Base-by-base conservation (phyloP, 768 basidiomycete genomes). In the Leccinum broughii region DNA sequence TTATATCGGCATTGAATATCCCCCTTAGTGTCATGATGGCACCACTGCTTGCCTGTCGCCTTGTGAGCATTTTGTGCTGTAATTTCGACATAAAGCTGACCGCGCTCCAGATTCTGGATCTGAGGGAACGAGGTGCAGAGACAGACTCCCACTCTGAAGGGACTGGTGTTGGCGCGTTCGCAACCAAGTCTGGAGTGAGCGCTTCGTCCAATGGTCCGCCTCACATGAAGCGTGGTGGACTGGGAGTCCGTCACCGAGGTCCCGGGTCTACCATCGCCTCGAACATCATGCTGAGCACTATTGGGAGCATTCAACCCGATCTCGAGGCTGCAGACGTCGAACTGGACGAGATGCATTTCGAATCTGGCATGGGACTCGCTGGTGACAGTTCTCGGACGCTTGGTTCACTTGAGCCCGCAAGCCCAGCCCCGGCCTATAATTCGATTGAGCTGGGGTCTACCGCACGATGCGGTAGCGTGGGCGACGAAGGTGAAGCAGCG, bases 21-120 rank as follows among this genome's bases (percentile, higher is more conserved):
- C 90, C 90, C 10, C 77, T 92, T 65, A 91, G 90, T 66, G 89
- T 92, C 17, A 91, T 92, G 89, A 80, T 93, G 68, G 87, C 85
- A 17, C 89, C 90, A 24, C 75, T 93, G 37, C 82, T 93, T 50
- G 90, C 90, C 6, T 92, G 90, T 70, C 86, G 90, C 60, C 80
- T 93, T 41, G 88, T 89, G 64, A 62, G 82, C 61, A 22, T 35
- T 44, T n/a, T 22, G 7, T 54, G 17, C 17, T 48, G 44, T 26
- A 22, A 55, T 37, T 34, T 34, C 34, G 56, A 26, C 13, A 26
- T 49, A 54, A n/a, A 20, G 35, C 57, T 61, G 53, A 68, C 53
- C 17, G n/a, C 39, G 41, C 50, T n/a, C 32, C 59, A 89, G 88
- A 92, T 92, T 70, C 83, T 92, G 58, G 90, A 92, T 70, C 83